Conservation (phyloP, 148 eudicot species). For the Cornus florida region DNA sequence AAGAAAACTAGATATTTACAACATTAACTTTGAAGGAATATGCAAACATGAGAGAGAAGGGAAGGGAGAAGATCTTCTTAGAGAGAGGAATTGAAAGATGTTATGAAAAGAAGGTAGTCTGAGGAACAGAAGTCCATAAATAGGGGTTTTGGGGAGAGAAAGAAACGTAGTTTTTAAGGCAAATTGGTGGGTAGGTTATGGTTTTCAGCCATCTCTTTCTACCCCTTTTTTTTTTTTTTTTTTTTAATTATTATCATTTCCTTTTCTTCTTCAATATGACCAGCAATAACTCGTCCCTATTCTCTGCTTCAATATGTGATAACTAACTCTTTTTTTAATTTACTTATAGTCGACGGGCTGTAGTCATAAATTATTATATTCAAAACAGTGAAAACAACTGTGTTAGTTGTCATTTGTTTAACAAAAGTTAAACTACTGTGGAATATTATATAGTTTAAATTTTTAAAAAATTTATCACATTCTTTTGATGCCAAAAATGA, state of each 20-base stretch:
- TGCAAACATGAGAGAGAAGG: too few relatives aligned
- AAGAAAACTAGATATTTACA: too few relatives aligned
- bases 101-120: constrained; percentile 21
- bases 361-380: background rate
- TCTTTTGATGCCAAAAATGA: constrained; percentile 13
- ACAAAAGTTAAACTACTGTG: constrained; percentile 40
- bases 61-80: background rate
- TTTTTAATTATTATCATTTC: background rate
- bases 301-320: background rate
- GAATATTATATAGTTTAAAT: constrained; percentile 2
- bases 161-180: constrained; percentile 65
- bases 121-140: constrained; percentile 41
- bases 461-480: constrained; percentile 6
- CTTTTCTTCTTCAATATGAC: constrained; percentile 11
- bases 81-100: constrained; percentile 31
- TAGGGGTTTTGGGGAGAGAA: constrained; percentile 37
- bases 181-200: constrained; percentile 41
- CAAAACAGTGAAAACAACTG: constrained; percentile 1
- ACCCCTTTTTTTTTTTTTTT: background rate
- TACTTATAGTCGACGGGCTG: background rate
- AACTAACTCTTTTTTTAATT: background rate
- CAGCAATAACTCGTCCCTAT: background rate
- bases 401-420: constrained; percentile 46
- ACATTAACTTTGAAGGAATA: background rate
- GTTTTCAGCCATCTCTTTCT: constrained; percentile 28